Evolutionary conservation across 257 asterid species (phyloP).

Genomic region (Craterostigma plantagineum): DNA sequence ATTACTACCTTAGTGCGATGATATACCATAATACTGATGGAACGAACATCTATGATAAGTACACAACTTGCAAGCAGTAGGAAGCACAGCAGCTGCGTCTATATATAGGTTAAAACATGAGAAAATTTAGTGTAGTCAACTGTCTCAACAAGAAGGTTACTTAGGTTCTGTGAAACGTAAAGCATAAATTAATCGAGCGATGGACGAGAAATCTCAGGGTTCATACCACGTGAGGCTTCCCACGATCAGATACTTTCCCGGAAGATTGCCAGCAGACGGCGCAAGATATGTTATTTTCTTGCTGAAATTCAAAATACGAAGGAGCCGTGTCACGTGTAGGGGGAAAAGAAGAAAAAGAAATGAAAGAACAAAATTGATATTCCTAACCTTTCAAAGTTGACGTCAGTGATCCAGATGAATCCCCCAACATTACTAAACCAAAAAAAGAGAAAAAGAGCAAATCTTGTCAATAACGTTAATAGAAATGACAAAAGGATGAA

Average conservation of each 20-base stretch:
- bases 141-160: no score
- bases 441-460: slow-evolving; percentile 7
- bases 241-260: slow-evolving; percentile 59
- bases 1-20: no score
- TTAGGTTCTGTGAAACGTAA: no score
- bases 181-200: no score
- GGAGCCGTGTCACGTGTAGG: slow-evolving; percentile 8
- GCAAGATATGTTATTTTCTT: slow-evolving; percentile 72
- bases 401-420: slow-evolving; percentile 77
- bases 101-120: no score
- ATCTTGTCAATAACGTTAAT: neutral
- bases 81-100: no score
- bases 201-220: slow-evolving; percentile 21
- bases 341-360: slow-evolving; percentile 4
- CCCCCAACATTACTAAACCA: slow-evolving; percentile 76
- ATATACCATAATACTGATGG: no score
- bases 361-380: neutral
- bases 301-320: slow-evolving; percentile 24
- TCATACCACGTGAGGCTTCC: slow-evolving; percentile 91
- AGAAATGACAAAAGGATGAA: neutral
- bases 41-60: no score
- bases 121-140: no score
- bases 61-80: no score
- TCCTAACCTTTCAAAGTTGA: slow-evolving; percentile 58
- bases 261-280: slow-evolving; percentile 84